These are phyloP conservation scores for Comarum palustre DNA, from an alignment of 306 rosid genomes.

Conservation along the genomic window DNA sequence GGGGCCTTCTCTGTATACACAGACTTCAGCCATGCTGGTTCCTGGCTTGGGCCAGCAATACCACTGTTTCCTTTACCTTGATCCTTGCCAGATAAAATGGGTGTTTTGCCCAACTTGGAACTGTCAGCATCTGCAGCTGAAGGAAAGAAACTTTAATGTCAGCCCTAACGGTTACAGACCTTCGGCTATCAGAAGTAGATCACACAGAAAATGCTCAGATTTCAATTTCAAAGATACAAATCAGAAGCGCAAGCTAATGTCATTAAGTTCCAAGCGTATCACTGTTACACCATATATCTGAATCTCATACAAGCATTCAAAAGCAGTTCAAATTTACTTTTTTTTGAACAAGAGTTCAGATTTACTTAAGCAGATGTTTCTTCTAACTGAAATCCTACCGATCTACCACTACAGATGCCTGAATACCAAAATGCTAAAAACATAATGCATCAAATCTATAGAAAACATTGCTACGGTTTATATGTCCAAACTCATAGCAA, in stretches of 20 bases:
- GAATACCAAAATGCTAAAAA: not conserved
- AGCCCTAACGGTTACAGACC: conserved; percentile 15
- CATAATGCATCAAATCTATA: not conserved
- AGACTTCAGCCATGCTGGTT: conserved; percentile 72
- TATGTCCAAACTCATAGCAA: not conserved
- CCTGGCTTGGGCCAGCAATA: conserved; percentile 73
- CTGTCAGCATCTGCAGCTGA: conserved; percentile 64
- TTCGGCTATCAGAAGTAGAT: not conserved
- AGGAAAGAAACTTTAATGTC: conserved; percentile 25
- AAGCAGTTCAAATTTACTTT: not conserved
- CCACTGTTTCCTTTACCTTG: conserved; percentile 52
- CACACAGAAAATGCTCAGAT: not conserved
- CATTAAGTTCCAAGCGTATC: not conserved
- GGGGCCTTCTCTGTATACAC: conserved; percentile 57
- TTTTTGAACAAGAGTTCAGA: too few species aligned
- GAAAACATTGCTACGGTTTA: not conserved
- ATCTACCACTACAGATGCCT: conserved; percentile 3
- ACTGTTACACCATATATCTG: not conserved
- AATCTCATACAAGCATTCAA: not conserved
- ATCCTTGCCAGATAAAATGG: conserved; percentile 53
- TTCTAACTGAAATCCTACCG: not conserved
- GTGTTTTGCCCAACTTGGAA: conserved; percentile 51
- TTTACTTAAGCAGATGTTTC: not conserved
- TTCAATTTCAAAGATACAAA: not conserved
- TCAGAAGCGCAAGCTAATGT: not conserved